Base-by-base conservation (phyloP, 495 filamentous ascomycete species). In the Astrocystis sublimbata region DNA sequence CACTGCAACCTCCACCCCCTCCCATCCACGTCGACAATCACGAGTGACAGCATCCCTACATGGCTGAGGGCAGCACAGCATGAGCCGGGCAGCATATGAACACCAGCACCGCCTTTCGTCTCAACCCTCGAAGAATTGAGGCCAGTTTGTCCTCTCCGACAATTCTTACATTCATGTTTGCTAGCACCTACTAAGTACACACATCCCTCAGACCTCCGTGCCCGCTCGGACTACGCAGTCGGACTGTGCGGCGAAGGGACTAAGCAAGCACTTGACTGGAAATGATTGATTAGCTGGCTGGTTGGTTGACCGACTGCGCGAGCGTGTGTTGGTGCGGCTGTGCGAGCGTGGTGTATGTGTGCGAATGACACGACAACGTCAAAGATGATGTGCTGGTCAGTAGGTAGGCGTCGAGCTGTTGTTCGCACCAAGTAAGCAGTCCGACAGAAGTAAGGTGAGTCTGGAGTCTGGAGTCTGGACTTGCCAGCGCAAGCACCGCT, bases 351-450 rank as follows among this genome's bases (percentile, higher is more conserved):
- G n/a, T 50, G 45, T 51, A 31, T 36, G 31, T 50, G 41, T 15
- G 30, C 21, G 33, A 43, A 49, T 61, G 58, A 53, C 19, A 61
- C 47, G 30, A 51, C 31, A 17, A 23, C 23, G 41, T n/a, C n/a
- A n/a, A n/a, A n/a, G 23, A 21, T 15, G 41, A 61, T 61, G 58
- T 53, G 58, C 38, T 61, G 47, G 58, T 61, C 36, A 36, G 23
- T 45, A 26, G 38, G 1, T 17, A 52, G 8, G 24, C n/a, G 21
- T 12, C 33, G n/a, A 30, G 28, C 8, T 35, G 30, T 35, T 8
- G 33, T n/a, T 53, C n/a, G n/a, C n/a, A n/a, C n/a, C n/a, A n/a
- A n/a, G n/a, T n/a, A n/a, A n/a, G n/a, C n/a, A n/a, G n/a, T n/a
- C n/a, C n/a, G n/a, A n/a, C n/a, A n/a, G n/a, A n/a, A n/a, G n/a